Conservation (phyloP, 2,329 filamentous ascomycete species). For the Trichoderma sp. region DNA sequence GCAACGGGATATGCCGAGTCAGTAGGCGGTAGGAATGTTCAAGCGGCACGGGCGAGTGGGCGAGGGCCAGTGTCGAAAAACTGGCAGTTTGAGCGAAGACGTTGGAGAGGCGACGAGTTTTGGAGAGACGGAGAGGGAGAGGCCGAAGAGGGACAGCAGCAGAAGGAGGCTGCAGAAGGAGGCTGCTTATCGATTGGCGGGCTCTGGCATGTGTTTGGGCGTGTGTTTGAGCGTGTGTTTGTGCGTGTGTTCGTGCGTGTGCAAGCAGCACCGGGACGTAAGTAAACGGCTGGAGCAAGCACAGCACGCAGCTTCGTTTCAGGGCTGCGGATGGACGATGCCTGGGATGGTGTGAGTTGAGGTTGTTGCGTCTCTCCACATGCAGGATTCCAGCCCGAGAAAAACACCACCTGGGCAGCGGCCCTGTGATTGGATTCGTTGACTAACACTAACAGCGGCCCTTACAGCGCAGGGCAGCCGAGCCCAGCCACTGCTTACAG, state of each 20-base stretch:
- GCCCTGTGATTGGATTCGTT: background rate
- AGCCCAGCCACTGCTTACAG: background rate
- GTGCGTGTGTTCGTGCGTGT: background rate
- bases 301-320: background rate
- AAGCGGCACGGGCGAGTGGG: background rate
- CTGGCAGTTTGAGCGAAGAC: background rate
- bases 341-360: background rate
- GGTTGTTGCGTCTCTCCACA: background rate
- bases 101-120: background rate
- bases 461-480: background rate
- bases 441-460: background rate
- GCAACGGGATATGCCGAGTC: background rate
- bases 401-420: background rate
- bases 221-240: no score
- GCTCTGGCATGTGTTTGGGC: background rate
- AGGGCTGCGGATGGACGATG: conserved; percentile 17
- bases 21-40: background rate
- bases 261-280: background rate
- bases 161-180: background rate
- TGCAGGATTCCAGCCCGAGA: background rate
- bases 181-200: conserved; percentile 3
- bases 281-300: background rate
- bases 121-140: background rate
- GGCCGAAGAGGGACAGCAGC: background rate
- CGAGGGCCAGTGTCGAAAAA: background rate